Percentiles rank a stretch among this genome's conserved stretches.
Evolutionary conservation across 2,329 filamentous ascomycete genomes (phyloP).

Genomic region (Hymenoscyphus linearis): DNA sequence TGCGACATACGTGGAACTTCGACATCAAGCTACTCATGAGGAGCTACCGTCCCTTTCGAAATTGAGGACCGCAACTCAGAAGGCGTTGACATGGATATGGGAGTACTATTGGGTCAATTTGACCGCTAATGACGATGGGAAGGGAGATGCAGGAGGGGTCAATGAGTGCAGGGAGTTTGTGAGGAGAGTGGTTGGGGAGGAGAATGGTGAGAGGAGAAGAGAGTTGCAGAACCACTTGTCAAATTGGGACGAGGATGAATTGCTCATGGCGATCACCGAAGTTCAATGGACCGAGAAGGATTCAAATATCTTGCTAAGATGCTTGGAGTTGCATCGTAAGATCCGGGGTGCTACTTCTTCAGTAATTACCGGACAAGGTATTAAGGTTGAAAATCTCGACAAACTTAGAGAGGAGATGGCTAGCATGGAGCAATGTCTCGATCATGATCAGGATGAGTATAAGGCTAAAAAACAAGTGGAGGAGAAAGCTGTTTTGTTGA

Average conservation of each 20-base stretch:
- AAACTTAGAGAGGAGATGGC: constrained; percentile 20
- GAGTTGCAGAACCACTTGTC: constrained; percentile 14
- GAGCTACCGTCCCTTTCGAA: constrained; percentile 72
- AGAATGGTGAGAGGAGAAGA: constrained; percentile 21
- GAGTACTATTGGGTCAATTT: constrained; percentile 72
- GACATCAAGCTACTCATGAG: constrained; percentile 87
- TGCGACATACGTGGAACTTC: constrained; percentile 78
- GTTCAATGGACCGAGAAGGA: constrained; percentile 18
- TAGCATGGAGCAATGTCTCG: constrained; percentile 20
- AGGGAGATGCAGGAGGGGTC: neutral
- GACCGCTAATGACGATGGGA: constrained; percentile 14
- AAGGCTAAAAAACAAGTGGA: constrained; percentile 1
- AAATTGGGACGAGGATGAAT: constrained; percentile 18
- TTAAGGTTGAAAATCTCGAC: constrained; percentile 11
- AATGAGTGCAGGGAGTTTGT: constrained; percentile 23
- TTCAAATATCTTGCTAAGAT: constrained; percentile 15
- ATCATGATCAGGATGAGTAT: neutral
- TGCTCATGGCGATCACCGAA: constrained; percentile 22
- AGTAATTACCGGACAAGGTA: neutral
- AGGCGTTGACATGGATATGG: constrained; percentile 82
- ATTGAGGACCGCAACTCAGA: constrained; percentile 62
- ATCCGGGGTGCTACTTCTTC: constrained; percentile 25
- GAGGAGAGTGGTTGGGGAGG: constrained; percentile 16
- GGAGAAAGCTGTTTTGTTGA: constrained; percentile 1
- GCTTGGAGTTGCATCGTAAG: constrained; percentile 38